A percentile compares a stretch with the other conserved stretches of the same genome.
phyloP scores from a whole-genome alignment of 148 eudicot species.

The Polygonum maritimum region DNA sequence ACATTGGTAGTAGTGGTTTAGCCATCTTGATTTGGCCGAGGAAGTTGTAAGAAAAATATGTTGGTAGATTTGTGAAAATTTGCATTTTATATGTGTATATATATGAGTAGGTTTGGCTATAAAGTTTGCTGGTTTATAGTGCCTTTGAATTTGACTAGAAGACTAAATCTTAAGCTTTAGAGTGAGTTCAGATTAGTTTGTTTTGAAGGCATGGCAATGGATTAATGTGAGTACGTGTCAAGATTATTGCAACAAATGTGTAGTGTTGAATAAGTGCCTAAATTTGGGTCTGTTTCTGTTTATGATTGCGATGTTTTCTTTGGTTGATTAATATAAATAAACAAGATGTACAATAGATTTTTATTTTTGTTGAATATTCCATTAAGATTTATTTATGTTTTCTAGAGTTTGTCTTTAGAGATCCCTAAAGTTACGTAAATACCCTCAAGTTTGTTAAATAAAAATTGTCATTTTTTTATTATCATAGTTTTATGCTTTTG shows the following conservation, averaged over 20 bases:
- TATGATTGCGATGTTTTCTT: background rate
- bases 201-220: background rate
- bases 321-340: background rate
- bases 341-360: background rate
- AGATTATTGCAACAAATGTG: background rate
- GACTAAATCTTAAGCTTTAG: conserved; percentile 2
- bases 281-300: background rate
- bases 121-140: conserved; percentile 3
- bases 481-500: too few relatives aligned
- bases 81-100: background rate
- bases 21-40: background rate
- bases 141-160: background rate
- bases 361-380: too few relatives aligned
- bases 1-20: background rate
- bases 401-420: too few relatives aligned
- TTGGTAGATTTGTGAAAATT: background rate
- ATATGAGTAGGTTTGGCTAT: background rate
- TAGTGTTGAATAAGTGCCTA: background rate
- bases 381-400: too few relatives aligned
- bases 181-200: conserved; percentile 5
- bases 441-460: too few relatives aligned
- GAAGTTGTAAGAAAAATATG: background rate
- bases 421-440: too few relatives aligned
- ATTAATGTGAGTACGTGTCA: background rate
- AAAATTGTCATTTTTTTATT: too few relatives aligned